Evolutionary conservation across 2,329 filamentous ascomycete genomes (phyloP).

Genomic region (Didymella pinodella): DNA sequence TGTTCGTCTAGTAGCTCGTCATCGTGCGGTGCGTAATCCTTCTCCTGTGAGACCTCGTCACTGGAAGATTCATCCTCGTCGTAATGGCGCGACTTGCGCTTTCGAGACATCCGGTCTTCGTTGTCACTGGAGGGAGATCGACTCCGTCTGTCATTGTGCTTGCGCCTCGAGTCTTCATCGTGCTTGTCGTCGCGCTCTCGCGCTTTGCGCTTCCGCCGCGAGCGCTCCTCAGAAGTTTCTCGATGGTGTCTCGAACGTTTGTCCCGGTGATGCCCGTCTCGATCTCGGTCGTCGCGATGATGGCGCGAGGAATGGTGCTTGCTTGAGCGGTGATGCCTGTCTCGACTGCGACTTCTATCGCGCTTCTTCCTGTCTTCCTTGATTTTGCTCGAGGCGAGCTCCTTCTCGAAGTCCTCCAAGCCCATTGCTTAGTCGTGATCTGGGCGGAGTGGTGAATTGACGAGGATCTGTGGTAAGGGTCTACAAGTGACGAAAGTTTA

Average conservation of each 20-base stretch:
- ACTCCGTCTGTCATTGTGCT: constrained; percentile 39
- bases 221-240: constrained; percentile 49
- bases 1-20: constrained; percentile 56
- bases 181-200: constrained; percentile 51
- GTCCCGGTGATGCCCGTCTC: constrained; percentile 60
- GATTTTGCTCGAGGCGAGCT: constrained; percentile 71
- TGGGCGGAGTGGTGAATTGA: constrained; percentile 39
- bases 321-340: constrained; percentile 50
- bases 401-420: constrained; percentile 78
- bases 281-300: constrained; percentile 60
- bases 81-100: constrained; percentile 46
- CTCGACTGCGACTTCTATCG: constrained; percentile 54
- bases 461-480: constrained; percentile 59
- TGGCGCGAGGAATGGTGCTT: constrained; percentile 52
- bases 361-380: constrained; percentile 60
- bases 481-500: constrained; percentile 7
- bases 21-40: constrained; percentile 54
- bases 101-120: constrained; percentile 44
- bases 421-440: constrained; percentile 57
- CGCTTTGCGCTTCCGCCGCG: constrained; percentile 56
- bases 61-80: constrained; percentile 42
- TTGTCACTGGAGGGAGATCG: constrained; percentile 44
- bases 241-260: constrained; percentile 69
- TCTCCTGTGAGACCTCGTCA: constrained; percentile 52
- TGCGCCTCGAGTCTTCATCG: constrained; percentile 47